Evolutionary conservation across 306 rosid species (phyloP).

Genomic region (Cucumis hystrix): DNA sequence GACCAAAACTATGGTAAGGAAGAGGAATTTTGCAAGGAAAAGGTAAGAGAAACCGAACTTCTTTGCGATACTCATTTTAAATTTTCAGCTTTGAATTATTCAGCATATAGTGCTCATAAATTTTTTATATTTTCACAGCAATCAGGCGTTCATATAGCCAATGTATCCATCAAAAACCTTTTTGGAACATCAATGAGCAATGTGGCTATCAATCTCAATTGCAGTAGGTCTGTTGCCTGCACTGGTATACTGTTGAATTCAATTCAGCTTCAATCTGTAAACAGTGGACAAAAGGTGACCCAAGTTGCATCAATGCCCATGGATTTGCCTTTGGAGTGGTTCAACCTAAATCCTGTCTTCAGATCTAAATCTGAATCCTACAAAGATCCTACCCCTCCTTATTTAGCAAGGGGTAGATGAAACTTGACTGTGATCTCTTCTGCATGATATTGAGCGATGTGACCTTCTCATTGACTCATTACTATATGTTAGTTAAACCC

Average conservation of each 20-base stretch:
- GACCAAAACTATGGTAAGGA: slow-evolving; percentile 22
- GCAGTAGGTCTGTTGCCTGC: slow-evolving; percentile 21
- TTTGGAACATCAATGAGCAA: slow-evolving; percentile 17
- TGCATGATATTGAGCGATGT: neutral
- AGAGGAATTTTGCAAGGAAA: slow-evolving; percentile 13
- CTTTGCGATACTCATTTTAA: neutral
- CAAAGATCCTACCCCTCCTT: neutral
- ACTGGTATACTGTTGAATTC: slow-evolving; percentile 15
- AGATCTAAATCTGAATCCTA: neutral
- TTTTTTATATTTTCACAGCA: neutral
- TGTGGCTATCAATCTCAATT: slow-evolving; percentile 22
- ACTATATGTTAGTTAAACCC: neutral
- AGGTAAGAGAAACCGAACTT: slow-evolving; percentile 2
- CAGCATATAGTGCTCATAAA: neutral
- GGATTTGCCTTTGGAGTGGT: slow-evolving; percentile 17
- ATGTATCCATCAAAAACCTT: slow-evolving; percentile 15
- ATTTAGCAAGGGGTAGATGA: neutral
- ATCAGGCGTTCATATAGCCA: slow-evolving; percentile 20
- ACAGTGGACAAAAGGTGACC: slow-evolving; percentile 8
- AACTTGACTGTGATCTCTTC: neutral
- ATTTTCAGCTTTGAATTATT: neutral
- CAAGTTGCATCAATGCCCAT: slow-evolving; percentile 21
- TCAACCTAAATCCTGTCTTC: slow-evolving; percentile 19
- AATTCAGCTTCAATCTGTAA: slow-evolving; percentile 6
- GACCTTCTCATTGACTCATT: neutral